Percentiles rank a stretch among this genome's conserved stretches.
phyloP scores from a whole-genome alignment of 2,329 filamentous ascomycete genomes.

The Cladophialophora exuberans region DNA sequence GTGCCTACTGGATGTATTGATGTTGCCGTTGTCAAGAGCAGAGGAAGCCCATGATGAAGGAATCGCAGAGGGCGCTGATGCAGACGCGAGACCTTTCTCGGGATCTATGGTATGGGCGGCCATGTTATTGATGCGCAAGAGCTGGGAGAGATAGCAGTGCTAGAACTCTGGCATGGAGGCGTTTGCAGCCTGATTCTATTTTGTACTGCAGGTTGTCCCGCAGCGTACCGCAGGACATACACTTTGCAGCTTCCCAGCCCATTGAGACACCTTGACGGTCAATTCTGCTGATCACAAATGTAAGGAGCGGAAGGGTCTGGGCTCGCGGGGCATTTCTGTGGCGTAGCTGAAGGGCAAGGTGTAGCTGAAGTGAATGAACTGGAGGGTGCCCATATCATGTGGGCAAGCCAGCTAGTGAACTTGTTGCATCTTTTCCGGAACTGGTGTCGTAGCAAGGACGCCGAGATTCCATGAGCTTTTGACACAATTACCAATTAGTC shows the following conservation, averaged over 20 bases:
- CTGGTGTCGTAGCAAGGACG: too few species aligned
- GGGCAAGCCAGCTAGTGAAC: neutral
- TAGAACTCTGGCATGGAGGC: neutral
- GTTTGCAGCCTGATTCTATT: neutral
- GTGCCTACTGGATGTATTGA: neutral
- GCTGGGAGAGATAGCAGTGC: neutral
- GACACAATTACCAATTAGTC: too few species aligned
- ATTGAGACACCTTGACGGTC: neutral
- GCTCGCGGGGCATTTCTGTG: neutral
- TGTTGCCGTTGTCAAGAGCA: conserved; percentile 1
- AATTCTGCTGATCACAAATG: neutral
- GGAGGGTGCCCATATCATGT: neutral
- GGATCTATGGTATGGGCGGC: neutral
- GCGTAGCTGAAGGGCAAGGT: conserved; percentile 1
- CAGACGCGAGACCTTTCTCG: conserved; percentile 1
- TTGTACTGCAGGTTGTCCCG: neutral
- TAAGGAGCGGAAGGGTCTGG: neutral
- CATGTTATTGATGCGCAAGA: neutral
- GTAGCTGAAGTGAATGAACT: neutral
- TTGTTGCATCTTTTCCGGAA: neutral
- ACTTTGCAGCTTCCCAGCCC: neutral
- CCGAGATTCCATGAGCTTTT: too few species aligned
- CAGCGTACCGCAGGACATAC: neutral
- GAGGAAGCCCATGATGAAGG: conserved; percentile 1
- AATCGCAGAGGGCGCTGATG: neutral